These are phyloP conservation scores for Onygenales sp. DNA, from an alignment of 2,329 filamentous ascomycete genomes.

Conservation along the genomic window DNA sequence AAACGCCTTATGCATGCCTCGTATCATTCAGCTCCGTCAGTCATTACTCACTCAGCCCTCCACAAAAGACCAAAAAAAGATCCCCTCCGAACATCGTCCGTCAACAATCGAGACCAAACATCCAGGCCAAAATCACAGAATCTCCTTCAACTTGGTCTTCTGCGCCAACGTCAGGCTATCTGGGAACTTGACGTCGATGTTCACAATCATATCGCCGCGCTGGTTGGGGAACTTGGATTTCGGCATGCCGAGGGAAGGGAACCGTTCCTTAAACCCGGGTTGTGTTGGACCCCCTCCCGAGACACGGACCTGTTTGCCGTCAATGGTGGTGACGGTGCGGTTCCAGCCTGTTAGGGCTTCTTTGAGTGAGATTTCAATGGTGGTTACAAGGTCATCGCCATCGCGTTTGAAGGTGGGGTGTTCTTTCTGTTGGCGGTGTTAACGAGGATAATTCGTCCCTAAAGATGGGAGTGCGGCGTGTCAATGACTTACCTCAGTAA, in stretches of 20 bases:
- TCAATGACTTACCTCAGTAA: constrained; percentile 68
- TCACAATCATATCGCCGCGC: constrained; percentile 79
- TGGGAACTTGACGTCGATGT: constrained; percentile 89
- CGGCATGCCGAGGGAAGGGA: constrained; percentile 85
- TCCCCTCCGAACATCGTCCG: background rate
- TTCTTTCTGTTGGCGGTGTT: constrained; percentile 57
- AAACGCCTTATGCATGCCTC: background rate
- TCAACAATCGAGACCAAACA: background rate
- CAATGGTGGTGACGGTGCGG: constrained; percentile 84
- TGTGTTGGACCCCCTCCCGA: constrained; percentile 76
- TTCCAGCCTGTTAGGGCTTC: constrained; percentile 93
- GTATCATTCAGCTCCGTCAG: background rate
- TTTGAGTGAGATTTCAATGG: constrained; percentile 75
- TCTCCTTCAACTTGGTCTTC: constrained; percentile 71
- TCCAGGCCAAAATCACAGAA: constrained; percentile 44
- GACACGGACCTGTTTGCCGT: constrained; percentile 73
- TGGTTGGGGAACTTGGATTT: constrained; percentile 79
- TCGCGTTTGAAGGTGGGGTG: constrained; percentile 78
- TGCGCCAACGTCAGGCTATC: constrained; percentile 64
- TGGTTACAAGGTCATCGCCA: constrained; percentile 75
- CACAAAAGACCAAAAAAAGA: background rate
- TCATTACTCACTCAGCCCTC: background rate
- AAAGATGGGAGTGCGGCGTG: background rate
- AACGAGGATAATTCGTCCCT: constrained; percentile 19
- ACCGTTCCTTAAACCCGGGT: constrained; percentile 71